phyloP scores from a whole-genome alignment of 768 basidiomycete species.

The Terana coerulea region DNA sequence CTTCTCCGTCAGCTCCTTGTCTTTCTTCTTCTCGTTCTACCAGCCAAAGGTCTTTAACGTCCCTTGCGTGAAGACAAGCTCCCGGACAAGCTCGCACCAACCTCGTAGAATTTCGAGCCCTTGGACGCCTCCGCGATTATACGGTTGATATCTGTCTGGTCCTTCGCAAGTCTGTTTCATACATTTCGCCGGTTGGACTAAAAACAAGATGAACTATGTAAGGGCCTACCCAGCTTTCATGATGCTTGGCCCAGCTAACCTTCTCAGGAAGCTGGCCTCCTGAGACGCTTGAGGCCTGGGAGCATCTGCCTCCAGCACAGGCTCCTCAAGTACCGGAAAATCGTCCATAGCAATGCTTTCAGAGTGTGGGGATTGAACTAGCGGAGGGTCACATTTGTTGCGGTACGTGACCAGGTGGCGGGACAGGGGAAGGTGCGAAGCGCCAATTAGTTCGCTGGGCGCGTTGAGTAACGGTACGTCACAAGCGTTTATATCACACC shows the following conservation, averaged over 20 bases:
- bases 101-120: constrained; percentile 91
- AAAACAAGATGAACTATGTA: neutral
- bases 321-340: too few species aligned
- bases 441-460: too few species aligned
- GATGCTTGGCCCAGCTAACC: constrained; percentile 85
- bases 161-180: constrained; percentile 52
- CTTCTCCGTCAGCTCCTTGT: constrained; percentile 76
- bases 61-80: too few species aligned
- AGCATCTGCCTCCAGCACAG: too few species aligned
- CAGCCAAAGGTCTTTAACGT: too few species aligned
- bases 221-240: constrained; percentile 78
- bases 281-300: constrained; percentile 49
- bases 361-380: too few species aligned
- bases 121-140: constrained; percentile 90
- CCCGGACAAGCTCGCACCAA: constrained; percentile 24
- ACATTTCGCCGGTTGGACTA: neutral
- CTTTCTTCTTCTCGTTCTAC: constrained; percentile 87
- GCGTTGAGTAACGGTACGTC: too few species aligned
- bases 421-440: too few species aligned
- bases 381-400: too few species aligned
- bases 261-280: constrained; percentile 66
- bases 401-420: too few species aligned
- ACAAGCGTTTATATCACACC: too few species aligned
- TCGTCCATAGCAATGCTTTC: too few species aligned
- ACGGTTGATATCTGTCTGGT: constrained; percentile 81